Evolutionary conservation across 148 eudicot genomes (phyloP), one percentile per base, ranked within the genome.

Genomic region (Salicornia ramosissima): DNA sequence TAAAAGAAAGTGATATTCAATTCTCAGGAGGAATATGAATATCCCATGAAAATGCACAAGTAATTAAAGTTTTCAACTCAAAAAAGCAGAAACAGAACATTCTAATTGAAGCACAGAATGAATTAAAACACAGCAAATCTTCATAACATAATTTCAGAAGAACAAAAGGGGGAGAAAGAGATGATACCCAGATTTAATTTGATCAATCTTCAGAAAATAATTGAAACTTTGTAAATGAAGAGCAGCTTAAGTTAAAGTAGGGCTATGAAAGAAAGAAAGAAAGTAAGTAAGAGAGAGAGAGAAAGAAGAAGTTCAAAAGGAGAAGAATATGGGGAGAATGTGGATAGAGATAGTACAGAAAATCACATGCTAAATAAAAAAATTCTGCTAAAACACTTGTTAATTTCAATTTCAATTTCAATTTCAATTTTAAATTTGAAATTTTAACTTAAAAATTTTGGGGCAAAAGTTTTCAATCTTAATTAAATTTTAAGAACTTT

Each of bases 141-240:
- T 12, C 14, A 62, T 40, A 61, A 15, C 1, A 25, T 1, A 21
- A 10, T 15, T 22, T 7, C 53, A 49, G 22, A 24, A 53, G 22
- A 56, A 56, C 11, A 42, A 64, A 22, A 24, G 7, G 18, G 7
- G 18, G 62, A 51, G 10, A 64, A 54, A 26, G 42, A 72, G 2
- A 64, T 31, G 22, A 52, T 72, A 72, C 75, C 75, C 64, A 52
- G 64, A 53, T 72, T 18, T n/a, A 34, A 72, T 36, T 52, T 33
- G 45, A 6, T 34, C 25, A 60, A 34, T 53, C 24, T 19, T 47
- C 25, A 21, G 29, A 26, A 30, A 36, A 60, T 29, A 16, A 16
- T 16, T 25, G 30, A 59, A 62, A 10, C 47, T 36, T 36, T 34
- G 34, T 3, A 60, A 71, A 21, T 34, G 13, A 52, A 42, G 28